Percentiles rank a stretch among this genome's conserved stretches.
These are phyloP conservation scores for Cymbidium sinense DNA, from an alignment of 106 monocot species.

Conservation along the genomic window DNA sequence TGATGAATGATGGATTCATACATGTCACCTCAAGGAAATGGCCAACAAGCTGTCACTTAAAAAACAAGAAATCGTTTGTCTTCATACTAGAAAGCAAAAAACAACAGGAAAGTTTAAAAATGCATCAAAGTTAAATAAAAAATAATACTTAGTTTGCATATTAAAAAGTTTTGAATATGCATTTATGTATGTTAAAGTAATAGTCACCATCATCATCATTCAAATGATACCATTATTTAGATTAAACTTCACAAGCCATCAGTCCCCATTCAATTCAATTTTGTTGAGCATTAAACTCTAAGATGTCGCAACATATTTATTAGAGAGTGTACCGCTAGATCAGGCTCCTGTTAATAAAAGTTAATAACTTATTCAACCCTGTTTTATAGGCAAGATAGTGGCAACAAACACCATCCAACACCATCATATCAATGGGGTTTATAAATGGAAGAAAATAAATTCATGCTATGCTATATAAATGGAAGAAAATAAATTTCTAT, in stretches of 20 bases:
- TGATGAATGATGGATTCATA: conserved; percentile 85
- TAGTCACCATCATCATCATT: not conserved
- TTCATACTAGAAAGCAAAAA: not conserved
- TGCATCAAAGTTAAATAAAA: not conserved
- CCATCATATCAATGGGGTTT: too few relatives aligned
- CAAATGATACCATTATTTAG: not conserved
- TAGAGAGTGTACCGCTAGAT: too few relatives aligned
- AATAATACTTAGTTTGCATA: not conserved
- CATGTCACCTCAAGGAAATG: conserved; percentile 94
- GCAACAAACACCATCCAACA: too few relatives aligned
- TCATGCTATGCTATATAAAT: too few relatives aligned
- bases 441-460: too few relatives aligned
- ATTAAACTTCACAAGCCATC: too few relatives aligned
- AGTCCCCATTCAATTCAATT: too few relatives aligned
- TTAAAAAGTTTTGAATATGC: not conserved
- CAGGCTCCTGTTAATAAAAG: not conserved
- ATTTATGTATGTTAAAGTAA: not conserved
- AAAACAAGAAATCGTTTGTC: conserved; percentile 4
- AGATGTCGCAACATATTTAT: too few relatives aligned
- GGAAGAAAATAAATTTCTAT: too few relatives aligned
- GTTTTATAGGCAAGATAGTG: not conserved
- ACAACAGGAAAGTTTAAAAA: not conserved
- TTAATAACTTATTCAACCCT: not conserved
- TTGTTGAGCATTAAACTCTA: too few relatives aligned
- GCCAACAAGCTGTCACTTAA: conserved; percentile 63